Percentiles rank a stretch among this genome's conserved stretches.
phyloP scores from a whole-genome alignment of 2,329 filamentous ascomycete species.

The Ascochyta lentis region DNA sequence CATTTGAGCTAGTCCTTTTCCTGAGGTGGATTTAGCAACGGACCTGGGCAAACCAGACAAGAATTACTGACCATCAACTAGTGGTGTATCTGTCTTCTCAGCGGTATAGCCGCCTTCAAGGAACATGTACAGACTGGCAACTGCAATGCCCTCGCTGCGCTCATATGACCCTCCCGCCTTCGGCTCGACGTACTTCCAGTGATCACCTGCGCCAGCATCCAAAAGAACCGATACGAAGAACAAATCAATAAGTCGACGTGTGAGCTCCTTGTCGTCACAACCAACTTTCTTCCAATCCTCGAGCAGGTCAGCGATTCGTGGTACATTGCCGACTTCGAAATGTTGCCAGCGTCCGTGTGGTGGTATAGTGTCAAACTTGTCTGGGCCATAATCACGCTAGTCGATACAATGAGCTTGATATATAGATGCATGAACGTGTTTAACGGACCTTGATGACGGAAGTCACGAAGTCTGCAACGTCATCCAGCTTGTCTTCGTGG shows the following conservation, averaged over 20 bases:
- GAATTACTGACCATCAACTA: slow-evolving; percentile 65
- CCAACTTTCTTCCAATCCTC: slow-evolving; percentile 62
- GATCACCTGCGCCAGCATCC: slow-evolving; percentile 84
- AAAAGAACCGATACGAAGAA: slow-evolving; percentile 81
- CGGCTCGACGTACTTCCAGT: slow-evolving; percentile 88
- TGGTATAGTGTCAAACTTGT: slow-evolving; percentile 61
- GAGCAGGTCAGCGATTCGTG: slow-evolving; percentile 72
- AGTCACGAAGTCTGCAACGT: slow-evolving; percentile 82
- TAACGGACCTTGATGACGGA: slow-evolving; percentile 81
- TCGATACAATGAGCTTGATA: not conserved
- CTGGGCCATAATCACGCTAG: slow-evolving; percentile 71
- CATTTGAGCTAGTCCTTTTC: slow-evolving; percentile 71
- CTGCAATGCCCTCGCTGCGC: slow-evolving; percentile 85
- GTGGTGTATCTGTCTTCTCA: slow-evolving; percentile 75
- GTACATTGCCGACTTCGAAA: slow-evolving; percentile 76
- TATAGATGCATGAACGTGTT: not conserved
- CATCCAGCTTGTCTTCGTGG: slow-evolving; percentile 77
- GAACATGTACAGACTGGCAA: slow-evolving; percentile 85
- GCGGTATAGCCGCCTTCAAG: slow-evolving; percentile 79
- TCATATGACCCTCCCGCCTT: slow-evolving; percentile 80
- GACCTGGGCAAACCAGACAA: not conserved
- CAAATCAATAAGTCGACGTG: slow-evolving; percentile 75
- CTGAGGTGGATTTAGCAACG: slow-evolving; percentile 10
- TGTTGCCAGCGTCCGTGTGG: slow-evolving; percentile 81
- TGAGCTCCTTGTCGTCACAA: slow-evolving; percentile 73